Evolutionary conservation across 352 stramenopile genomes (phyloP).

Genomic region (Globisporangium emineosum): DNA sequence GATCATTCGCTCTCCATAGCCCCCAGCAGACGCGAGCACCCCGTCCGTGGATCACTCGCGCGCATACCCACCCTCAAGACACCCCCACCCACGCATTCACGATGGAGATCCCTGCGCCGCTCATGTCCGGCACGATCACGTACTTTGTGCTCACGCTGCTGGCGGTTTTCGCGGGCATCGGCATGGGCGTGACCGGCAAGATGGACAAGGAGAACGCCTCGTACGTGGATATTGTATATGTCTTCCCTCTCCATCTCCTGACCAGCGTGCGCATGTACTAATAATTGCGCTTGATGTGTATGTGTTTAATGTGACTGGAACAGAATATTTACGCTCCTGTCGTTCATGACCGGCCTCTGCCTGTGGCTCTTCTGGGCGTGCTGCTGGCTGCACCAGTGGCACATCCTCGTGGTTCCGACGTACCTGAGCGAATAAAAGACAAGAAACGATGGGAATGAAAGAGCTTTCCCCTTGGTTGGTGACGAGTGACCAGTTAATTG

Average conservation of each 20-base stretch:
- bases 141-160: conserved; percentile 86
- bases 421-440: conserved; percentile 62
- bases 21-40: neutral
- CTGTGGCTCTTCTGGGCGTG: conserved; percentile 91
- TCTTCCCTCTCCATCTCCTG: conserved; percentile 9
- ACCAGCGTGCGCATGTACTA: too few species aligned
- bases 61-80: neutral
- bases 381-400: conserved; percentile 89
- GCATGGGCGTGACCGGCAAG: conserved; percentile 78
- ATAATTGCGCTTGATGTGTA: neutral
- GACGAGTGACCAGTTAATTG: neutral
- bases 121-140: conserved; percentile 81
- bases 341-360: conserved; percentile 81
- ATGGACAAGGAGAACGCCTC: conserved; percentile 82
- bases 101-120: conserved; percentile 76
- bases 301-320: too few species aligned
- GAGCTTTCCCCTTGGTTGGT: neutral
- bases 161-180: conserved; percentile 70
- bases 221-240: conserved; percentile 41
- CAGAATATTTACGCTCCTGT: conserved; percentile 79
- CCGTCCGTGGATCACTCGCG: neutral
- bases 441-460: neutral
- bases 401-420: conserved; percentile 83
- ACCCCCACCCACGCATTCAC: neutral
- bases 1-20: neutral